These are phyloP conservation scores for Daldinia childiae DNA, from an alignment of 495 filamentous ascomycete species.

Conservation along the genomic window DNA sequence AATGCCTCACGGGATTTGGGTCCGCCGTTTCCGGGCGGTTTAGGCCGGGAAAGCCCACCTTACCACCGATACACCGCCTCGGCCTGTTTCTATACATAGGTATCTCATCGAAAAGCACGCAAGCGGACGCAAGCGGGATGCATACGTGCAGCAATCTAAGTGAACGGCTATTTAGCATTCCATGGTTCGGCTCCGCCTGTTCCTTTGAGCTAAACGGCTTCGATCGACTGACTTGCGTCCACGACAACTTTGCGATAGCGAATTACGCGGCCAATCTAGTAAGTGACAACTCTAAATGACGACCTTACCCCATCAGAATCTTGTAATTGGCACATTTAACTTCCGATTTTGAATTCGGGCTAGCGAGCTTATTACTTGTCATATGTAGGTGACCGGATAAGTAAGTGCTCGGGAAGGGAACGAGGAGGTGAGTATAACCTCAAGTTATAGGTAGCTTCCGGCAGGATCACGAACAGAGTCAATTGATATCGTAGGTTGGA, in stretches of 20 bases:
- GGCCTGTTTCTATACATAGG: background rate
- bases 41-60: background rate
- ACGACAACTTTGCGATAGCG: constrained; percentile 3
- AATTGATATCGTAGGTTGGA: no score
- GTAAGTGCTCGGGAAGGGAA: background rate
- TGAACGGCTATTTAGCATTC: background rate
- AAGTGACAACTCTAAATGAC: constrained; percentile 19
- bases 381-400: background rate
- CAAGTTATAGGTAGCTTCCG: no score
- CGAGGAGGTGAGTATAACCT: background rate
- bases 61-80: constrained; percentile 16
- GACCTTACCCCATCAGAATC: background rate
- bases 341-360: constrained; percentile 13
- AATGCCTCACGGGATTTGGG: background rate
- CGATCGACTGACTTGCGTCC: constrained; percentile 6
- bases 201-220: constrained; percentile 5
- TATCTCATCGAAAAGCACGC: background rate
- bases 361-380: background rate
- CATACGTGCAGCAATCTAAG: background rate
- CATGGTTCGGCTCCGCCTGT: constrained; percentile 25
- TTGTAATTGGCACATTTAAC: background rate
- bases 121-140: background rate
- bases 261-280: constrained; percentile 30
- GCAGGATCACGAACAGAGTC: no score
- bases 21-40: background rate